Percentiles rank a stretch among this genome's conserved stretches.
Conservation (phyloP, 371 early-diverging fungal genomes). For the Blastocladiella emersonii region DNA sequence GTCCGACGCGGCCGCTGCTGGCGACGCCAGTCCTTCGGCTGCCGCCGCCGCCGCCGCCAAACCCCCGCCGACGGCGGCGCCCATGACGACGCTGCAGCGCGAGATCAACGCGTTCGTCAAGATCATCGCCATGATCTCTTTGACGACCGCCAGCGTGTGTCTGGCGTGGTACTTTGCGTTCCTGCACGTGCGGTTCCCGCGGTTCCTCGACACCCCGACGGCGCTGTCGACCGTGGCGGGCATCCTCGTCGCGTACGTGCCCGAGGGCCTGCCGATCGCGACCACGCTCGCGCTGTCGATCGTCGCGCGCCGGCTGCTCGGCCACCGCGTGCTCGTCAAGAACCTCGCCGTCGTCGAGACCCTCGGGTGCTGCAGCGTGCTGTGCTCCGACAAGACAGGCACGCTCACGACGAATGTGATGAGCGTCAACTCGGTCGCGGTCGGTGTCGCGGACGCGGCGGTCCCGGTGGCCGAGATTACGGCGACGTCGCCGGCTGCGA, state of each 20-base stretch:
- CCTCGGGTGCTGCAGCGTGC: slow-evolving; percentile 44
- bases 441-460: slow-evolving; percentile 17
- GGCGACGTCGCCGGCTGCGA: slow-evolving; percentile 9
- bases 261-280: slow-evolving; percentile 34
- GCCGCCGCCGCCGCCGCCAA: too few species aligned
- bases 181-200: slow-evolving; percentile 32
- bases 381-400: slow-evolving; percentile 60
- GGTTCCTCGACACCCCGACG: slow-evolving; percentile 33
- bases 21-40: too few species aligned
- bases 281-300: slow-evolving; percentile 36
- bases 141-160: slow-evolving; percentile 28
- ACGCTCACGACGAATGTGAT: slow-evolving; percentile 52
- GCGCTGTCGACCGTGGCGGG: slow-evolving; percentile 58
- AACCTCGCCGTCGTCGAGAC: slow-evolving; percentile 51
- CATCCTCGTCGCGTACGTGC: slow-evolving; percentile 48
- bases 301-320: slow-evolving; percentile 42
- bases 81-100: slow-evolving; percentile 45
- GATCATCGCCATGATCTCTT: slow-evolving; percentile 44
- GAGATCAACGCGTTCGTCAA: slow-evolving; percentile 54
- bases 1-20: slow-evolving; percentile 73
- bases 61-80: slow-evolving; percentile 17
- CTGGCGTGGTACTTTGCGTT: slow-evolving; percentile 35
- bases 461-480: background rate
- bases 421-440: slow-evolving; percentile 35
- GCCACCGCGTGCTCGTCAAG: slow-evolving; percentile 39